Conservation (phyloP, 805 yeast genomes). For the Lipomyces yamadae region DNA sequence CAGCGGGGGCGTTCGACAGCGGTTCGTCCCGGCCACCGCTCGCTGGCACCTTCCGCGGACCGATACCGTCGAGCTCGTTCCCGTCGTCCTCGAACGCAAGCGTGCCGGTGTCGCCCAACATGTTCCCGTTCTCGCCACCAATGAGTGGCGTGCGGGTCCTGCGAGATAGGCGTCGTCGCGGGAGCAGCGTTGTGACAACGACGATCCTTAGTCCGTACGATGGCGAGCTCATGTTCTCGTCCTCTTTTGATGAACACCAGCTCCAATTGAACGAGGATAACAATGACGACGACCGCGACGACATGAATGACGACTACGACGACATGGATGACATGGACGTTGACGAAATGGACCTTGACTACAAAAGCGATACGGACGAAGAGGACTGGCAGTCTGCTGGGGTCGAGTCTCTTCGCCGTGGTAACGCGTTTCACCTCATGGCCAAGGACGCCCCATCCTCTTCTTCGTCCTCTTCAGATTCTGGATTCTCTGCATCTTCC, state of each 20-base stretch:
- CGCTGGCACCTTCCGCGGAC: neutral
- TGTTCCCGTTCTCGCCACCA: constrained; percentile 36
- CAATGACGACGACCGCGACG: constrained; percentile 19
- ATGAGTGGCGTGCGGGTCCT: constrained; percentile 31
- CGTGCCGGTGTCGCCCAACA: constrained; percentile 34
- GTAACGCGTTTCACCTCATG: constrained; percentile 25
- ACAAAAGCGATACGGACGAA: constrained; percentile 79
- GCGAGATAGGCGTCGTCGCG: constrained; percentile 31
- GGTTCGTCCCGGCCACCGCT: neutral
- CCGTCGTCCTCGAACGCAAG: constrained; percentile 12
- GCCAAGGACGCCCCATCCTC: constrained; percentile 15
- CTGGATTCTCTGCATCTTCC: constrained; percentile 24
- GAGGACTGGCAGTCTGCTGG: constrained; percentile 97
- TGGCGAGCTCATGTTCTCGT: constrained; percentile 35
- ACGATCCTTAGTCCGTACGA: constrained; percentile 35
- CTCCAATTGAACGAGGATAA: constrained; percentile 19
- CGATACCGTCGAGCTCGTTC: constrained; percentile 13
- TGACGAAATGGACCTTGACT: constrained; percentile 25
- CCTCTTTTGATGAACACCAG: constrained; percentile 30
- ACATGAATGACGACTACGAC: constrained; percentile 23
- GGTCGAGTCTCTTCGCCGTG: constrained; percentile 62
- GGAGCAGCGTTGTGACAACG: constrained; percentile 35
- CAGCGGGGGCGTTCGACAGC: neutral
- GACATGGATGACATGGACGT: constrained; percentile 26
- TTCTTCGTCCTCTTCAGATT: constrained; percentile 27